Evolutionary conservation across 768 basidiomycete species (phyloP), one percentile per base, ranked within the genome.

Genomic region (Lepiota brunneoincarnata): DNA sequence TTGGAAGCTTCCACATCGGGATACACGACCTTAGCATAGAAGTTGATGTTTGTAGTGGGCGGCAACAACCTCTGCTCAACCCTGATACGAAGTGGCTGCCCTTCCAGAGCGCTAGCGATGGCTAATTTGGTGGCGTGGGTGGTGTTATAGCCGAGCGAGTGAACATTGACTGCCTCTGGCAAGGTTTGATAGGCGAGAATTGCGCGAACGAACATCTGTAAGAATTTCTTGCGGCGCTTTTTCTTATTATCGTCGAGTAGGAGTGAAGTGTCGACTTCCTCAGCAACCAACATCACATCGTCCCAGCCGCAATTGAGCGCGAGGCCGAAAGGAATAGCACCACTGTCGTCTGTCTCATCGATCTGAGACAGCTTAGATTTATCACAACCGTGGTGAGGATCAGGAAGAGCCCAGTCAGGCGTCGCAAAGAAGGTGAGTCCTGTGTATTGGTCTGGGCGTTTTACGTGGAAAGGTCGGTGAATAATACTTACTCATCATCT

Each of bases 111-210:
- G 43, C 76, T 69, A 4, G 65, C 59, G 6, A 80, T 67, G 6
- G 68, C 65, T 24, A 84, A 66, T 26, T 72, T 69, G 1, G 80
- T 81, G 6, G 79, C 70, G 48, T 75, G 77, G 0, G 85, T 87
- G 4, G 74, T 75, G 63, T 85, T 84, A 59, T 73, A 68, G 7
- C 74, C 72, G 17, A 87, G 73, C 11, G 72, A 70, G 12, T 58
- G 52, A 1, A 67, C 63, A 51, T 72, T 67, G 23, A 61, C 55
- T 67, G 67, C 48, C 67, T 68, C 50, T 18, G 78, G 77, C 7
- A 88, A 66, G 41, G 79, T 76, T 63, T 83, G 83, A 65, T 84
- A 88, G 18, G 75, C 71, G 17, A 86, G 66, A 26, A 86, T 73
- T 38, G 77, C 75, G 14, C 71, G 75, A 24, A 86, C 60, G 55